A percentile compares a stretch with the other conserved stretches of the same genome.
Conservation (phyloP, 1,284 basidiomycete genomes). For the Naganishia sp. region DNA sequence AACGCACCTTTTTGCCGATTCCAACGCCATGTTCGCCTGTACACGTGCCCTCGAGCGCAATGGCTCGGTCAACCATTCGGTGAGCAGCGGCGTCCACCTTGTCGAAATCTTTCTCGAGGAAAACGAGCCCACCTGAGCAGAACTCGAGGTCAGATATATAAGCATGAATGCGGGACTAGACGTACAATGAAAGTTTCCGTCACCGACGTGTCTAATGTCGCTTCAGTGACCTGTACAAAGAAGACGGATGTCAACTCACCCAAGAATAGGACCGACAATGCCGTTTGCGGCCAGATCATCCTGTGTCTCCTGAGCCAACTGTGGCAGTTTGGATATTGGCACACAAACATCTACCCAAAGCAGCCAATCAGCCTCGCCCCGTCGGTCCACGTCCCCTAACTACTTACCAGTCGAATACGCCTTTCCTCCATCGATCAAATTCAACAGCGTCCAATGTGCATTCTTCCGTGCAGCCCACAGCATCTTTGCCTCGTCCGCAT, state of each 20-base stretch:
- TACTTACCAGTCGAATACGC: conserved; percentile 77
- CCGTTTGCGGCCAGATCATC: conserved; percentile 66
- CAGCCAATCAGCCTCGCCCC: conserved; percentile 5
- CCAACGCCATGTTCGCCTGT: conserved; percentile 80
- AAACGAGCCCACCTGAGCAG: conserved; percentile 33
- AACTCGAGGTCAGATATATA: not conserved
- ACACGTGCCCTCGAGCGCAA: conserved; percentile 56
- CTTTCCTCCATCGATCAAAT: conserved; percentile 63
- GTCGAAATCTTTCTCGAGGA: conserved; percentile 42
- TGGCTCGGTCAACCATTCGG: conserved; percentile 56
- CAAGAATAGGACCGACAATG: conserved; percentile 59
- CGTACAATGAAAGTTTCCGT: conserved; percentile 62
- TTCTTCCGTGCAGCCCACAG: conserved; percentile 87
- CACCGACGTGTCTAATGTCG: conserved; percentile 71
- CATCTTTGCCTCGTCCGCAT: conserved; percentile 68
- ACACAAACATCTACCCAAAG: conserved; percentile 57
- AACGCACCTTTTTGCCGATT: conserved; percentile 63
- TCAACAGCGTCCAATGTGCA: conserved; percentile 70
- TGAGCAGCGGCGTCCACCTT: conserved; percentile 55
- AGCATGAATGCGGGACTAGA: not conserved
- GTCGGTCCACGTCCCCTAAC: conserved; percentile 39
- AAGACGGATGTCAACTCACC: conserved; percentile 37
- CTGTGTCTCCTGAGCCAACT: conserved; percentile 73
- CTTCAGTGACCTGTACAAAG: not conserved
- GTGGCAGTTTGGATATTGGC: conserved; percentile 74